These are phyloP conservation scores for Paxillus involutus DNA, from an alignment of 768 basidiomycete species.

Conservation along the genomic window DNA sequence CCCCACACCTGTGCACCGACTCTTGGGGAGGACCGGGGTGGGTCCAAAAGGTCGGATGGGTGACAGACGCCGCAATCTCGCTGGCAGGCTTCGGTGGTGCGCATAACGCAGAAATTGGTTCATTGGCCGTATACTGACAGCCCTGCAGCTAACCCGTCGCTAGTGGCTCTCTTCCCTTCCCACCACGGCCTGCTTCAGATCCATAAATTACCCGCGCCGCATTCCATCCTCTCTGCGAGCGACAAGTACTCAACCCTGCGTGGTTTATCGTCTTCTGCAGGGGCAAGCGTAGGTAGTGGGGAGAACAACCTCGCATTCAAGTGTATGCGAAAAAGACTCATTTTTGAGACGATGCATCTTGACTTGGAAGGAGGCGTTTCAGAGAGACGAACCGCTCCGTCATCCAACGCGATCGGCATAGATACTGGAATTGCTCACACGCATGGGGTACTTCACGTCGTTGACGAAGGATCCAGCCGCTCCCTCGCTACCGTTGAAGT, in stretches of 20 bases:
- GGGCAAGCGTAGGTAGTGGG: conserved; percentile 61
- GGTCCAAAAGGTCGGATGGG: conserved; percentile 78
- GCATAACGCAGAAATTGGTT: conserved; percentile 20
- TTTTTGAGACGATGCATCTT: conserved; percentile 90
- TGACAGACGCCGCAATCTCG: conserved; percentile 72
- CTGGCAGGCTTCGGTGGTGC: conserved; percentile 79
- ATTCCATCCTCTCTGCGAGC: conserved; percentile 74
- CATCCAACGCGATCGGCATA: conserved; percentile 23
- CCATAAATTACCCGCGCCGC: conserved; percentile 71
- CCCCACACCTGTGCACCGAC: conserved; percentile 60
- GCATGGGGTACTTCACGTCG: conserved; percentile 7
- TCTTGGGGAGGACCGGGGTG: conserved; percentile 66
- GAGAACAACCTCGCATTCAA: conserved; percentile 97
- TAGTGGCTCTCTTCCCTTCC: conserved; percentile 71
- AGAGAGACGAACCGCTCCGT: conserved; percentile 67
- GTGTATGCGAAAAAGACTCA: conserved; percentile 81
- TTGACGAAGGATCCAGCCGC: conserved; percentile 13
- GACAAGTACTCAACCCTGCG: conserved; percentile 83
- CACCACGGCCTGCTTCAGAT: conserved; percentile 86
- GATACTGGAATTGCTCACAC: conserved; percentile 22
- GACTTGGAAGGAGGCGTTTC: conserved; percentile 84
- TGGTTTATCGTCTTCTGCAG: conserved; percentile 62
- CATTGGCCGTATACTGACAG: conserved; percentile 8
- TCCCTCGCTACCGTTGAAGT: conserved; percentile 42
- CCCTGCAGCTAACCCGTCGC: conserved; percentile 68